Base-by-base conservation (phyloP, 116 monocot genomes). In the Phalaenopsis hybrid region DNA sequence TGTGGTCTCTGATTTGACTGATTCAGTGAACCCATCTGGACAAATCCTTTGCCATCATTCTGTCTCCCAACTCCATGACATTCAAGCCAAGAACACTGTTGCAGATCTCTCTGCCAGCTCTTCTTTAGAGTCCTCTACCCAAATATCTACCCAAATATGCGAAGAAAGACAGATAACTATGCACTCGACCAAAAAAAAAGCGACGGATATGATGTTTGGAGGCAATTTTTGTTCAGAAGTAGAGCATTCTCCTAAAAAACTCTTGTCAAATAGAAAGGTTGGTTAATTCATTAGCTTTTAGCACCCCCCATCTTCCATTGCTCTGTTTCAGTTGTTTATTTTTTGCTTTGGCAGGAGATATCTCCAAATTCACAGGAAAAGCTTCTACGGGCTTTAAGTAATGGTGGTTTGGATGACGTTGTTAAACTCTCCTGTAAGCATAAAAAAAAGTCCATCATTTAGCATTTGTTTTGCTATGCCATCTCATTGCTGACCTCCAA, bases 361-460 rank as follows among this genome's bases (percentile, higher is more conserved):
- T 88, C 90, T 83, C 90, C 90, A 57, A 84, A 80, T 45, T 88
- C 90, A 77, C 88, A 90, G 80, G 88, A 90, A 84, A 90, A 80
- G 34, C 88, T 88, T 78, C 82, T 84, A 33, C 52, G 33, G 44
- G 85, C 90, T 83, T 78, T 87, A 75, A 84, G 81, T 81, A 78
- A 31, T 33, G 75, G 81, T 48, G 73, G 87, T 75, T 65, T 83
- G 18, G 70, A 80, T 52, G 83, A 88, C 61, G 82, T 73, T 18
- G 70, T 50, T 16, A 46, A 86, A 86, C 57, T 51, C 63, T 43
- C 78, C 25, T 57, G 90, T 88, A 88, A 79, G 84, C 75, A 55
- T 4, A 51, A 65, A 31, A 48, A 1, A 67, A 9, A 67, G 4
- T 8, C 43, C 11, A 67, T 16, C 15, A 1, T 2, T 33, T 82